Evolutionary conservation across 768 basidiomycete species (phyloP), one percentile per base, ranked within the genome.

Genomic region (Strobilomyces confusus): DNA sequence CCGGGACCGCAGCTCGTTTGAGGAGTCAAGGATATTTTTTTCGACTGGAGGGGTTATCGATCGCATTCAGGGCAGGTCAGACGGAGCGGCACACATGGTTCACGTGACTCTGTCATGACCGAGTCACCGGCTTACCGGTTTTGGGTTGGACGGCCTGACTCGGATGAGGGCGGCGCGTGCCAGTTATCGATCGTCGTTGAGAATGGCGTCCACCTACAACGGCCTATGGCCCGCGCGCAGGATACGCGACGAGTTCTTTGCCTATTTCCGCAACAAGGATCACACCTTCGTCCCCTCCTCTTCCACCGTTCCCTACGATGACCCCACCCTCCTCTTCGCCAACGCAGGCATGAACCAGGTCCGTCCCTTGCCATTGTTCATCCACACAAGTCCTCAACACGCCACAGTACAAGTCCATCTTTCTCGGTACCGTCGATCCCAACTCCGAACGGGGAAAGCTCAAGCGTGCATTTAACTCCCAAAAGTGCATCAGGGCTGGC

Each of bases 311-410:
- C 97, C 97, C 2, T 98, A 91, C 69, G 97, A 98, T 54, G 97
- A 98, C 73, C 95, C 95, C 3, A 98, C 97, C 15, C 79, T 99
- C 34, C 83, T 98, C 51, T 99, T 99, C 63, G 93, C 94, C 54
- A 99, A 99, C 77, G 95, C 95, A 58, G 97, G 97, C 55, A 95
- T 94, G 92, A 94, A 94, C 67, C 92, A 93, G 80, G 89, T 83
- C 60, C 33, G 74, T 55, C 44, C 33, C 42, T n/a, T 44, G 9
- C 45, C 26, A 20, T 42, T 52, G 9, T 13, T 46, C 29, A 22
- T 49, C 32, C 0, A 34, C 0, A 34, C 26, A 8, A 12, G 4
- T 57, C 47, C 58, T 59, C 45, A 59, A n/a, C 52, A 48, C 70
- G 37, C 51, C 43, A 51, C 54, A 98, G 89, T 98, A 90, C 78